Evolutionary conservation across 495 filamentous ascomycete species (phyloP).

Genomic region (Neurospora sp.): DNA sequence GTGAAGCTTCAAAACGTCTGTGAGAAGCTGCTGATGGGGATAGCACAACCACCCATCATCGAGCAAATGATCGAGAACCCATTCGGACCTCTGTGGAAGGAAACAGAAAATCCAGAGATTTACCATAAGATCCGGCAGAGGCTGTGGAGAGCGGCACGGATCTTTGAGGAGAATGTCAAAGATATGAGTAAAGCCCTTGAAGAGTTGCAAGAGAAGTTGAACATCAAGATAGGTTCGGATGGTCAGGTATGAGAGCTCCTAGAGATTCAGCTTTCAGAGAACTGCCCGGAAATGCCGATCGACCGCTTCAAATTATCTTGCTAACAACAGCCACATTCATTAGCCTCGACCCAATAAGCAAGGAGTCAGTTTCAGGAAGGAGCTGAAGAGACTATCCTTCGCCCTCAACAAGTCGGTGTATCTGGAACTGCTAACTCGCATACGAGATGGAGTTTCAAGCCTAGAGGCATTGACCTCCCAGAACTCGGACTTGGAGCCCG

Average conservation of each 20-base stretch:
- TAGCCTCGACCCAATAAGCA: background rate
- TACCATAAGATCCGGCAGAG: constrained; percentile 6
- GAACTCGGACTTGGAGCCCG: constrained; percentile 23
- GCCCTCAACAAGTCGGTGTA: constrained; percentile 18
- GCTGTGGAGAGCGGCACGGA: constrained; percentile 9
- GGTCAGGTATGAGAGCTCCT: constrained; percentile 4
- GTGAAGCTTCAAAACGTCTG: constrained; percentile 22
- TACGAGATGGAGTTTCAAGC: constrained; percentile 22
- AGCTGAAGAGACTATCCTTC: constrained; percentile 23
- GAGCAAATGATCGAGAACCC: constrained; percentile 20
- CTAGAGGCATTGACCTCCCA: constrained; percentile 23
- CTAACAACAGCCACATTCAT: background rate
- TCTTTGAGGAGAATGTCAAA: constrained; percentile 13
- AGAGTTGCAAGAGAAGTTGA: constrained; percentile 13
- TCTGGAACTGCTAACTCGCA: constrained; percentile 17
- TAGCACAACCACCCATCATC: constrained; percentile 13
- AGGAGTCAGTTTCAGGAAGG: background rate
- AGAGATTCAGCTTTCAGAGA: too few species aligned
- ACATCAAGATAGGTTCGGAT: background rate
- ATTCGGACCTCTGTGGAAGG: constrained; percentile 10
- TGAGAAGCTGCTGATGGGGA: constrained; percentile 22
- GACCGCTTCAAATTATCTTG: background rate
- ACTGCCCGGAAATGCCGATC: too few species aligned
- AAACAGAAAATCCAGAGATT: constrained; percentile 4
- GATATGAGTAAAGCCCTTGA: constrained; percentile 13